Base-by-base conservation (phyloP, 2,329 filamentous ascomycete species). In the Simplicillium aogashimaense region DNA sequence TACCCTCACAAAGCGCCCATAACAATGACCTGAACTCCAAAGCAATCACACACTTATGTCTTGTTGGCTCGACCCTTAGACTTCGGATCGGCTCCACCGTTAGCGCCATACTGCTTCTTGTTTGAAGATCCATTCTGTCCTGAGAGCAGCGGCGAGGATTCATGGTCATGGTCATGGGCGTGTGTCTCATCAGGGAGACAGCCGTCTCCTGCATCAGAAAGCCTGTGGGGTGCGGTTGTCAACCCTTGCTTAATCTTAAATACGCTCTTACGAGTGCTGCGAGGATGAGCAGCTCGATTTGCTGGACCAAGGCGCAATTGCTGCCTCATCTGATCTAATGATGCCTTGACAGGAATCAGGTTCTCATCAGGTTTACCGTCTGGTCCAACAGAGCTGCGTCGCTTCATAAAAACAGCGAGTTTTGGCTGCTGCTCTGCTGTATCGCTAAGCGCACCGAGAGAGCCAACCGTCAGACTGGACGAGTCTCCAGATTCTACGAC, bases 251-350 rank as follows among this genome's bases (percentile, higher is more conserved):
- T 84, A 49, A 83, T 79, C 57, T 83, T 83, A 49, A 84, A 78
- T 1, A 78, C 73, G 14, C 76, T 73, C 14, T 72, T 74, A 14
- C 70, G 69, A 2, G 78, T 81, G 42, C 69, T 70, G 55, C 74
- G 54, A 2, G 80, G 80, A 41, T 79, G 77, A 13, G 73, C 71
- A 6, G 80, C 80, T 15, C 74, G 72, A 52, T 83, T 84, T 1
- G 78, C 81, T 0, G 80, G 80, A 1, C 79, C 79, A 0, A 83
- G 71, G 47, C 77, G 79, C 35, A 83, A 63, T 47, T 81, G 75
- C 51, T 77, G 70, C 50, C 68, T 70, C 63, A 81, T 76, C 38
- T 83, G 77, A 38, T 76, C 69, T 25, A 79, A 63, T 38, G 76
- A 81, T 5, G 75, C 72, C 49, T 76, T 72, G 5, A 81, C 64